Evolutionary conservation across 371 early-diverging fungal species (phyloP).

Genomic region (Mortierella sp.): DNA sequence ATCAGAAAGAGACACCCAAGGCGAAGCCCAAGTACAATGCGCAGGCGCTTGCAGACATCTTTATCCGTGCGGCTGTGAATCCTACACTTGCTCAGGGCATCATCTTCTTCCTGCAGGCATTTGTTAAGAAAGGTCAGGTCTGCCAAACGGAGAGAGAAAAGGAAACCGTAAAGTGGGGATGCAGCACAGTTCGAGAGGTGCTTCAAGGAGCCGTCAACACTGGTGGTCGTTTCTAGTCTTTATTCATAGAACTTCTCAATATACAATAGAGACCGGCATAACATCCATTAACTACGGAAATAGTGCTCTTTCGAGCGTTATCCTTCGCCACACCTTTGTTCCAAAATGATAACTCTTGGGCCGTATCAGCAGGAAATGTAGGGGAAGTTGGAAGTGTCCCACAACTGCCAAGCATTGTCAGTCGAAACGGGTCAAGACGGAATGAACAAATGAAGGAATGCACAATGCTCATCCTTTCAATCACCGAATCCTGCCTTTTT

Average conservation of each 20-base stretch:
- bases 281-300: neutral
- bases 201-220: slow-evolving; percentile 59
- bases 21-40: slow-evolving; percentile 56
- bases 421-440: neutral
- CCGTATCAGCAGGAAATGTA: slow-evolving; percentile 13
- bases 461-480: too few relatives aligned
- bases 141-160: slow-evolving; percentile 60
- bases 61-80: slow-evolving; percentile 66
- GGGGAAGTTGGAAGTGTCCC: slow-evolving; percentile 22
- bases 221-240: slow-evolving; percentile 44
- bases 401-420: neutral
- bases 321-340: too few relatives aligned
- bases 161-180: slow-evolving; percentile 71
- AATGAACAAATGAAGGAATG: neutral
- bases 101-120: slow-evolving; percentile 77
- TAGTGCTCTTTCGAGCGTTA: too few relatives aligned
- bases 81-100: slow-evolving; percentile 79
- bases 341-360: slow-evolving; percentile 2
- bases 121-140: slow-evolving; percentile 61
- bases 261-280: neutral
- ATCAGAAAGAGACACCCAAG: slow-evolving; percentile 24
- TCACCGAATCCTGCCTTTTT: too few relatives aligned
- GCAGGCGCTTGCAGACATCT: slow-evolving; percentile 66
- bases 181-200: slow-evolving; percentile 70
- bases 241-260: neutral